Percentiles rank a stretch among this genome's conserved stretches.
phyloP scores from a whole-genome alignment of 768 basidiomycete genomes.

The Lepiota brunneoincarnata region DNA sequence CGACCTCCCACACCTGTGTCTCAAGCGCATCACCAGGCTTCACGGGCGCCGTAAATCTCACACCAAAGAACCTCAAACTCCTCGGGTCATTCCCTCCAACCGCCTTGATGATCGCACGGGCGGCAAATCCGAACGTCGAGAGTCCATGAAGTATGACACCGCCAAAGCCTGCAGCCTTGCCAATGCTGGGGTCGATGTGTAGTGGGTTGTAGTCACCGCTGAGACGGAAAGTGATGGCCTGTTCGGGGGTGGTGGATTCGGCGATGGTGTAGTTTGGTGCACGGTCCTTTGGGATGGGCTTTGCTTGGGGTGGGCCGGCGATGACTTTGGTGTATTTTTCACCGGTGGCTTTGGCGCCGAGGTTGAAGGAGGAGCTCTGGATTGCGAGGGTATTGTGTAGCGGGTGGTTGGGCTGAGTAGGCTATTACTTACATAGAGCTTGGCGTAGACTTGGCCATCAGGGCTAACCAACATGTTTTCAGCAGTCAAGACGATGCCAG shows the following conservation, averaged over 20 bases:
- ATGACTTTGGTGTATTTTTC: slow-evolving; percentile 62
- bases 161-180: slow-evolving; percentile 73
- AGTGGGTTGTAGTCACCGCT: slow-evolving; percentile 81
- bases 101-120: slow-evolving; percentile 66
- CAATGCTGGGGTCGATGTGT: slow-evolving; percentile 75
- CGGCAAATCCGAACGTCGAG: slow-evolving; percentile 79
- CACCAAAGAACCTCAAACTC: slow-evolving; percentile 66
- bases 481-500: slow-evolving; percentile 67
- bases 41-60: slow-evolving; percentile 80
- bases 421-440: slow-evolving; percentile 48
- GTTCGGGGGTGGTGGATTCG: slow-evolving; percentile 62
- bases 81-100: slow-evolving; percentile 60
- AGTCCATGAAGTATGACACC: slow-evolving; percentile 86
- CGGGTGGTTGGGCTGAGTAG: background rate
- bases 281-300: slow-evolving; percentile 57
- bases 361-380: slow-evolving; percentile 64
- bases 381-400: background rate
- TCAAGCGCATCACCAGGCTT: slow-evolving; percentile 80
- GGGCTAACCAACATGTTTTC: slow-evolving; percentile 66
- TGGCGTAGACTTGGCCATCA: slow-evolving; percentile 55
- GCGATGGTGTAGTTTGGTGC: slow-evolving; percentile 58
- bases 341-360: slow-evolving; percentile 65
- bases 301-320: slow-evolving; percentile 57
- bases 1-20: slow-evolving; percentile 78
- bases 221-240: slow-evolving; percentile 70